These are phyloP conservation scores for Piromyces finnis DNA, from an alignment of 192 early-diverging fungal genomes.

Conservation along the genomic window DNA sequence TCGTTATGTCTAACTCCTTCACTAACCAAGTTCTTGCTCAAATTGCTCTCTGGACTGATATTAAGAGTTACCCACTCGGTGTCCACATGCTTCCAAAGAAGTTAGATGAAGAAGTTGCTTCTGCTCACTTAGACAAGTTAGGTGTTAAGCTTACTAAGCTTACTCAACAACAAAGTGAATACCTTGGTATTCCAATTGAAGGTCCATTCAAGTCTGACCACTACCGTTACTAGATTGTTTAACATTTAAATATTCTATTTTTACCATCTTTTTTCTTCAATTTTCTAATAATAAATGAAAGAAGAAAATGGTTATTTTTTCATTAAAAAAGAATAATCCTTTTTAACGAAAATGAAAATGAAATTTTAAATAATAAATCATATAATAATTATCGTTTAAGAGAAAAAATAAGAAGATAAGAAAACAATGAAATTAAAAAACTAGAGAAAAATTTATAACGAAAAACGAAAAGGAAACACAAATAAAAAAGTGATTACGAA, in stretches of 20 bases:
- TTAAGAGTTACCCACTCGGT: constrained; percentile 69
- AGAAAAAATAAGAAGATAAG: too few species aligned
- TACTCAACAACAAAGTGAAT: constrained; percentile 42
- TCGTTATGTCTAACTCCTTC: constrained; percentile 99
- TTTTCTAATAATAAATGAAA: too few species aligned
- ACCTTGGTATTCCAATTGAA: constrained; percentile 60
- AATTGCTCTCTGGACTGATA: constrained; percentile 95
- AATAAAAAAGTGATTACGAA: too few species aligned
- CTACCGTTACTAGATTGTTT: constrained; percentile 62
- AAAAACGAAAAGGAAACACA: too few species aligned
- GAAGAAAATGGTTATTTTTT: too few species aligned
- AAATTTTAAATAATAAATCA: too few species aligned
- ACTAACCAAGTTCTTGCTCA: constrained; percentile 97
- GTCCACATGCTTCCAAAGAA: constrained; percentile 98
- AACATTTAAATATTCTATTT: not conserved
- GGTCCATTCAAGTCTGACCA: constrained; percentile 96
- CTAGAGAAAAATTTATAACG: too few species aligned
- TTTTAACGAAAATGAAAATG: too few species aligned
- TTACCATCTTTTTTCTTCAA: not conserved
- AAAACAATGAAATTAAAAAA: too few species aligned
- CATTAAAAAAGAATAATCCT: too few species aligned
- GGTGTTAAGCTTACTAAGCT: constrained; percentile 70
- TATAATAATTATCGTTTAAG: too few species aligned
- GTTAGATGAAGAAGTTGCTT: constrained; percentile 96
- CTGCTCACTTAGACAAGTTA: constrained; percentile 83